phyloP scores from a whole-genome alignment of 306 rosid species.

The Rosa chinensis region DNA sequence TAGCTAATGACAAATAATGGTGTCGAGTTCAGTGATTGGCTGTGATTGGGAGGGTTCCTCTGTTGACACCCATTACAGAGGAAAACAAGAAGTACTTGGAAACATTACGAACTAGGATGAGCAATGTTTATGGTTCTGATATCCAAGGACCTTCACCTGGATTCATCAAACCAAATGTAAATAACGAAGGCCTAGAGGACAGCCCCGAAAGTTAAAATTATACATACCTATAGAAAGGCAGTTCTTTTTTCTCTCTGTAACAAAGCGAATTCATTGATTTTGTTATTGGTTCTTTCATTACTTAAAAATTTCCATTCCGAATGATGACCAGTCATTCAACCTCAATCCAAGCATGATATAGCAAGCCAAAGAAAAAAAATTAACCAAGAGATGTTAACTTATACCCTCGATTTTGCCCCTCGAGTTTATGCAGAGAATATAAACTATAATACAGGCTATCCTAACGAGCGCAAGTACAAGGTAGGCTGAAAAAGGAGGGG shows the following conservation, averaged over 20 bases:
- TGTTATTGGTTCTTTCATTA: neutral
- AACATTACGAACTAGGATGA: constrained; percentile 82
- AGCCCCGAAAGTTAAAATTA: neutral
- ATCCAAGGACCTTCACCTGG: constrained; percentile 42
- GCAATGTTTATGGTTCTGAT: constrained; percentile 84
- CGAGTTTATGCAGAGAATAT: neutral
- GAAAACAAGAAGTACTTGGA: constrained; percentile 70
- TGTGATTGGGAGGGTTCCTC: constrained; percentile 73
- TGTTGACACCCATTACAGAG: constrained; percentile 72
- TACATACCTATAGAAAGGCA: neutral
- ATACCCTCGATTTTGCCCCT: neutral
- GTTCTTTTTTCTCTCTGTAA: neutral
- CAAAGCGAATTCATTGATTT: neutral
- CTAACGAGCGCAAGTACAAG: no score
- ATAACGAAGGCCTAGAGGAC: constrained; percentile 14
- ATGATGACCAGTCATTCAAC: no score
- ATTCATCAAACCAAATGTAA: constrained; percentile 36
- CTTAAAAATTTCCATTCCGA: neutral
- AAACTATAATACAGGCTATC: no score
- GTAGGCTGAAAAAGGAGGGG: no score
- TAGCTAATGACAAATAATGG: constrained; percentile 83
- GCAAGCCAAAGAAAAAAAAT: no score
- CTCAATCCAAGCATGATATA: no score
- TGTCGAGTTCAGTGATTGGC: constrained; percentile 78
- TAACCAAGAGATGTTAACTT: no score